phyloP scores from a whole-genome alignment of 2,329 filamentous ascomycete genomes.

The Hypoxylon sp. region DNA sequence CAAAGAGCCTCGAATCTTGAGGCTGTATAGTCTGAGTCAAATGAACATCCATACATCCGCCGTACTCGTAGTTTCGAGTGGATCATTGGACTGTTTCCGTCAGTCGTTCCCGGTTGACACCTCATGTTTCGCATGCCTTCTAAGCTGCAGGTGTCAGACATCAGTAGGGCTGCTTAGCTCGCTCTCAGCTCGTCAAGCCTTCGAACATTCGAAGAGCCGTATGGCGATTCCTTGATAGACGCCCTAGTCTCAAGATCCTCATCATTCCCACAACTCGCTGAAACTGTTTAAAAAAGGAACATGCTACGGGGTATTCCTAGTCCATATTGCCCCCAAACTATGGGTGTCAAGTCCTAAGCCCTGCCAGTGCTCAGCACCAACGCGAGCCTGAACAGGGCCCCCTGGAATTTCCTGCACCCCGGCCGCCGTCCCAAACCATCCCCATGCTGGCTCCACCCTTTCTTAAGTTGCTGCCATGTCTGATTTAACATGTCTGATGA shows the following conservation, averaged over 20 bases:
- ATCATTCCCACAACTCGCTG: constrained; percentile 39
- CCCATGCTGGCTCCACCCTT: constrained; percentile 52
- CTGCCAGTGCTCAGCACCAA: constrained; percentile 52
- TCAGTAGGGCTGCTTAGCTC: constrained; percentile 46
- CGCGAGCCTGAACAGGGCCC: constrained; percentile 50
- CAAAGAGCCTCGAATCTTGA: constrained; percentile 33
- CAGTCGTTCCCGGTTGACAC: constrained; percentile 43
- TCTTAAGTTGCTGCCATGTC: constrained; percentile 44
- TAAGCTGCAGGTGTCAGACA: constrained; percentile 48
- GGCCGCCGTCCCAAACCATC: constrained; percentile 51
- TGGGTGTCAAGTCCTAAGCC: constrained; percentile 53
- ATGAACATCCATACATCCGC: constrained; percentile 26
- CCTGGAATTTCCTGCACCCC: constrained; percentile 54
- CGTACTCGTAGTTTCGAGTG: constrained; percentile 39
- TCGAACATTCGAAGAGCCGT: constrained; percentile 39
- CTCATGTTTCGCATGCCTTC: constrained; percentile 47
- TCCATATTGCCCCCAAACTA: constrained; percentile 47
- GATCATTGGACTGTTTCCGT: constrained; percentile 35
- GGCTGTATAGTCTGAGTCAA: constrained; percentile 33
- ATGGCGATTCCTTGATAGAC: constrained; percentile 38
- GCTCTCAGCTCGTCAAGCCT: constrained; percentile 45
- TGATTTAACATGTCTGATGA: constrained; percentile 48
- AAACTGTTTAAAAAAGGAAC: constrained; percentile 48
- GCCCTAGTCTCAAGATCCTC: constrained; percentile 43
- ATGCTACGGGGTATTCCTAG: constrained; percentile 46